A percentile compares a stretch with the other conserved stretches of the same genome.
phyloP scores from a whole-genome alignment of 1,284 basidiomycete genomes.

The Puccinia polysora region DNA sequence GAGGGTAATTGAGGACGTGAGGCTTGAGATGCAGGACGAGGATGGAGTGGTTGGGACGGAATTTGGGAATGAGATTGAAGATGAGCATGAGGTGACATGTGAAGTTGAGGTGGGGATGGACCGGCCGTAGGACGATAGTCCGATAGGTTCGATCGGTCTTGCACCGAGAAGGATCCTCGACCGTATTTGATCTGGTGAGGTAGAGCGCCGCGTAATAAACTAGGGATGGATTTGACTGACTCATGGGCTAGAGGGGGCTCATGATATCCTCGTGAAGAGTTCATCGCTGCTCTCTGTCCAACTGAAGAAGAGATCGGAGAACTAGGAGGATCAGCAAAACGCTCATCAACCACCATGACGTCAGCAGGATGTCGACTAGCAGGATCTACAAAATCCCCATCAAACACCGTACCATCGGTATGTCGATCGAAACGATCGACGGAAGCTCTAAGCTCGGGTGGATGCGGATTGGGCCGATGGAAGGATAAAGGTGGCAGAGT shows the following conservation, averaged over 20 bases:
- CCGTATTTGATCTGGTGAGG: constrained; percentile 5
- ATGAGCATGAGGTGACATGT: background rate
- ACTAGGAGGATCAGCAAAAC: constrained; percentile 44
- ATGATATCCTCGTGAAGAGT: background rate
- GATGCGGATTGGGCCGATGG: background rate
- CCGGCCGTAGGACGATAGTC: background rate
- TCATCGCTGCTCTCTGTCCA: background rate
- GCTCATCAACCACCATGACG: constrained; percentile 25
- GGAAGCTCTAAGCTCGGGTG: background rate
- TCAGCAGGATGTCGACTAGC: background rate
- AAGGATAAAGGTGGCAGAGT: constrained; percentile 3
- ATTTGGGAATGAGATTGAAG: background rate
- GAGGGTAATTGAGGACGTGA: background rate
- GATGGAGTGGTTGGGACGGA: background rate
- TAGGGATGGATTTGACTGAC: background rate
- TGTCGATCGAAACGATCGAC: background rate
- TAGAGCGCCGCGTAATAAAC: background rate
- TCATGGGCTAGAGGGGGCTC: background rate
- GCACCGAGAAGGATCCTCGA: background rate
- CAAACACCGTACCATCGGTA: too few species aligned
- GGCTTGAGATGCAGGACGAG: background rate
- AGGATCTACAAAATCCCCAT: constrained; percentile 5
- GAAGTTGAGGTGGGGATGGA: background rate
- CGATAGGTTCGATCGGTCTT: background rate
- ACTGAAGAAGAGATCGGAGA: constrained; percentile 4